A percentile compares a stretch with the other conserved stretches of the same genome.
phyloP scores from a whole-genome alignment of 2,329 filamentous ascomycete genomes.

The Cladosporium velox region DNA sequence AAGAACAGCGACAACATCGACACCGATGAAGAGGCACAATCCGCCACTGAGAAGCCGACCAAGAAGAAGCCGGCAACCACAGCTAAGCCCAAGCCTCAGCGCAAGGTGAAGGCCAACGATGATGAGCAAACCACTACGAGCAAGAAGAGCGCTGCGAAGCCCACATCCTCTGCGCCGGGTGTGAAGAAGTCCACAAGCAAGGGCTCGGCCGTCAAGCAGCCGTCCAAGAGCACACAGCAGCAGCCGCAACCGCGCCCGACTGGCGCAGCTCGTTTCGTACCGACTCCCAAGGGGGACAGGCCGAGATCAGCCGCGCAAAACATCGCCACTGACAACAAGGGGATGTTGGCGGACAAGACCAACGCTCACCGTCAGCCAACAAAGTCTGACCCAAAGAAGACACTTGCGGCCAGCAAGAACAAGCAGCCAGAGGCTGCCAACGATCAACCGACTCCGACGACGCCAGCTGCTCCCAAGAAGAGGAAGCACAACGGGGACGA shows the following conservation, averaged over 20 bases:
- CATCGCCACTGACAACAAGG: background rate
- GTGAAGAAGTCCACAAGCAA: background rate
- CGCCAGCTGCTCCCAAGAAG: background rate
- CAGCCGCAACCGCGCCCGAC: too few relatives aligned
- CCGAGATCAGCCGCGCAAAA: background rate
- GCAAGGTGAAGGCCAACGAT: background rate
- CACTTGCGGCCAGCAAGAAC: background rate
- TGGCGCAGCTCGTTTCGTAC: background rate
- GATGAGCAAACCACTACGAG: background rate
- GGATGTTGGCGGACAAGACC: background rate
- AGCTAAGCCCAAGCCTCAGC: background rate
- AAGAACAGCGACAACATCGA: background rate
- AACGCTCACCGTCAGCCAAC: background rate
- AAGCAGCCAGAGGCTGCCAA: background rate
- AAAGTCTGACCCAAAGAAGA: background rate
- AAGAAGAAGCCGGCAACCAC: background rate
- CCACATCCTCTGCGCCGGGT: too few relatives aligned
- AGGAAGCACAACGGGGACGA: background rate
- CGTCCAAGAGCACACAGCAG: background rate
- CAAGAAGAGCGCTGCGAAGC: background rate
- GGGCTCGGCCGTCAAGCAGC: background rate
- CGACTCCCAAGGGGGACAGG: too few relatives aligned
- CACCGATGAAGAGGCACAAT: background rate
- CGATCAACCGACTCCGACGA: background rate
- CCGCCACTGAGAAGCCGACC: background rate